Evolutionary conservation across 78 protist genomes (phyloP).

Genomic region (Tieghemostelium lacteum): DNA sequence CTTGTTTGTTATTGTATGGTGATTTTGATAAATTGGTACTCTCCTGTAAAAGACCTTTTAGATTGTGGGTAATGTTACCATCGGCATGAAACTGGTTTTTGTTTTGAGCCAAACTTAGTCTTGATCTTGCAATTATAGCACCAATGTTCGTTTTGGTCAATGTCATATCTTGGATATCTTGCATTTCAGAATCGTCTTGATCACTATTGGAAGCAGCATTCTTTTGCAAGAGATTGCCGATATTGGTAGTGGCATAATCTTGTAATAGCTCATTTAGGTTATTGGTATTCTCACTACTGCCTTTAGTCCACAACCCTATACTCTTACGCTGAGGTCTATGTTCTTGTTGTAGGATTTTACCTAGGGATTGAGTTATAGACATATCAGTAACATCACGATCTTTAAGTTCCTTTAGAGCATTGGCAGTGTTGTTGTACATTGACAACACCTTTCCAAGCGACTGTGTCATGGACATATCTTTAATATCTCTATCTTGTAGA

Average conservation of each 20-base stretch:
- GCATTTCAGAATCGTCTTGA: background rate
- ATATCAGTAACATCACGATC: no score
- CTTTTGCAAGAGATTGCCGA: no score
- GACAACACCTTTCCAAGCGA: conserved; percentile 7
- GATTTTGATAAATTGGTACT: background rate
- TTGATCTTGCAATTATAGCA: background rate
- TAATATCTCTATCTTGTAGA: background rate
- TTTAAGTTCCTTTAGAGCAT: no score
- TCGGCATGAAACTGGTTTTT: no score
- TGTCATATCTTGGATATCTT: background rate
- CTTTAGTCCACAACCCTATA: background rate
- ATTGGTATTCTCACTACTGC: background rate
- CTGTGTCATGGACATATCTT: conserved; percentile 27
- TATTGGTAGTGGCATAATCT: no score
- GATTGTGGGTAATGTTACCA: background rate
- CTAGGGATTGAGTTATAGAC: background rate
- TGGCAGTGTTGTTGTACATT: background rate
- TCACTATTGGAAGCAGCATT: background rate
- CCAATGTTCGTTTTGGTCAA: background rate
- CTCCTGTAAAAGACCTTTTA: background rate
- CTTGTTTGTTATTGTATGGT: background rate
- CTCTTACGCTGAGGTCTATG: background rate
- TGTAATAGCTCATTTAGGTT: background rate
- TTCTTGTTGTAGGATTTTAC: no score
- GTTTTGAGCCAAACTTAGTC: background rate